Evolutionary conservation across 192 early-diverging fungal species (phyloP).

Genomic region (Podila epicladia): DNA sequence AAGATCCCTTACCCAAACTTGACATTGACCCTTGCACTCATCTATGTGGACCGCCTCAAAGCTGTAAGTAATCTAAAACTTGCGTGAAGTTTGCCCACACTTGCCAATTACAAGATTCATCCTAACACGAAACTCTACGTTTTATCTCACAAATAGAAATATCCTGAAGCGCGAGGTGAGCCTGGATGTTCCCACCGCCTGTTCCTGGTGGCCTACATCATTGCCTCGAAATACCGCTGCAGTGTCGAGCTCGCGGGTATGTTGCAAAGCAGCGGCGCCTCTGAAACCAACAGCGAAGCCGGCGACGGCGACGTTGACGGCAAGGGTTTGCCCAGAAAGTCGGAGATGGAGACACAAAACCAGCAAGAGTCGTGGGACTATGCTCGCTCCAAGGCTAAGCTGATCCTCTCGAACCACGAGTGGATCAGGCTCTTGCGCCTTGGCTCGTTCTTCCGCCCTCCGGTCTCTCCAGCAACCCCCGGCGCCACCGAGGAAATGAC

Average conservation of each 20-base stretch:
- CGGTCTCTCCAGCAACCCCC: background rate
- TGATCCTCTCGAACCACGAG: slow-evolving; percentile 38
- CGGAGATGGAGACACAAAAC: background rate
- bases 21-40: slow-evolving; percentile 56
- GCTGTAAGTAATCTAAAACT: slow-evolving; percentile 22
- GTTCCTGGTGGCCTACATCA: slow-evolving; percentile 61
- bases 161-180: slow-evolving; percentile 53
- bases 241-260: slow-evolving; percentile 34
- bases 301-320: background rate
- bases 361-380: slow-evolving; percentile 9
- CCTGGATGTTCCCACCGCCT: slow-evolving; percentile 56
- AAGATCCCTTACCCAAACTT: slow-evolving; percentile 51
- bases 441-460: slow-evolving; percentile 35
- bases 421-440: slow-evolving; percentile 38
- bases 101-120: no score
- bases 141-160: slow-evolving; percentile 46
- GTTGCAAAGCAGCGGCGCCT: background rate
- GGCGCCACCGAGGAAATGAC: background rate
- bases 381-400: slow-evolving; percentile 11
- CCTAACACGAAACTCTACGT: background rate
- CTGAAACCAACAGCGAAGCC: background rate
- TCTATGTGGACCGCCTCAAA: slow-evolving; percentile 60
- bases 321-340: background rate
- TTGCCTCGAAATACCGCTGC: slow-evolving; percentile 57
- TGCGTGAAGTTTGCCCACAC: background rate